Evolutionary conservation across 2,329 filamentous ascomycete genomes (phyloP), one percentile per base, ranked within the genome.

Genomic region (Berkeleyomyces basicola): DNA sequence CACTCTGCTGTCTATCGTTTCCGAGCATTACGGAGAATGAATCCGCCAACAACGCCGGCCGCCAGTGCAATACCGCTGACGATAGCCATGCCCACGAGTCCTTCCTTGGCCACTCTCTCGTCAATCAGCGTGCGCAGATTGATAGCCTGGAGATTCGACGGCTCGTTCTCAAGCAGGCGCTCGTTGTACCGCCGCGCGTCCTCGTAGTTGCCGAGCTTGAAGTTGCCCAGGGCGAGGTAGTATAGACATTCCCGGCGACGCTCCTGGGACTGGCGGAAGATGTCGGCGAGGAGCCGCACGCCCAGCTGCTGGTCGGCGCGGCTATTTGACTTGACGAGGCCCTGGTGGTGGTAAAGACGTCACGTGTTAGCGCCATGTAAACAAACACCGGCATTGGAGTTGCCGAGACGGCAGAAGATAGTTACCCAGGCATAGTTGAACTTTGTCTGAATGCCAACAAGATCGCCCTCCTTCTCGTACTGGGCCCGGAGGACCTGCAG

Each of bases 401-500:
- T 39, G 11, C 43, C 51, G 53, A 47, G 51, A 7, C 55, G 14
- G 46, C 53, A 58, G 39, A 55, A 44, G 10, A 43, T 43, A 68
- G 78, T 63, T 82, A 95, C 90, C 93, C 93, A 99, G 72, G 93
- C 92, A 74, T 92, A 97, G 83, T 99, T 99, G 82, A 99, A 99
- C 73, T 97, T 97, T 66, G 93, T 99, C 75, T 99, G 93, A 47
- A 99, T 83, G 65, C 92, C 91, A 65, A 96, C 92, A 78, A 95
- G 95, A 70, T 95, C 89, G 68, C 92, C 93, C 76, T 99, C 93
- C 72, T 96, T 96, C 72, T 97, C 92, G 73, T 93, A 99, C 74
- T 99, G 93, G 65, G 88, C 80, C 67, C 92, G 88, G 61, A 99
- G 81, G 66, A 97, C 93, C 73, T 91, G 85, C 65, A 99, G 86